Conservation (phyloP, 495 filamentous ascomycete species). For the Neurospora discreta region DNA sequence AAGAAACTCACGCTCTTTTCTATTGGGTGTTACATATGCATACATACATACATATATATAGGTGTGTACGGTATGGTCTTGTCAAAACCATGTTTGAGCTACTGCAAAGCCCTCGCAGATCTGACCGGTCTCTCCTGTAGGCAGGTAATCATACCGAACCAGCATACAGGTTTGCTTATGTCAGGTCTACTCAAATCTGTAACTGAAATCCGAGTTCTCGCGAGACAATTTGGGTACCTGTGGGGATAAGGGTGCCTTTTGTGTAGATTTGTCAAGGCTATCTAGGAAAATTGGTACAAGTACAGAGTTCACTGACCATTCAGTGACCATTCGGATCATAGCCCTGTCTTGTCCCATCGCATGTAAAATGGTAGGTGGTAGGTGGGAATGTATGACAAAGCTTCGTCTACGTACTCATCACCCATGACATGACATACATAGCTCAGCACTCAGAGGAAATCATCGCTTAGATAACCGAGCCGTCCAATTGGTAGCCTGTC, state of each 20-base stretch:
- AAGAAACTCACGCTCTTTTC: too few relatives aligned
- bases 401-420: background rate
- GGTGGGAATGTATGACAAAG: background rate
- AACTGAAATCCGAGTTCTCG: background rate
- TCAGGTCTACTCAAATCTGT: background rate
- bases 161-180: background rate
- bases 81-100: background rate
- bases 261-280: background rate
- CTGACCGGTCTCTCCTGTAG: background rate
- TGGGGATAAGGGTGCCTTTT: too few relatives aligned
- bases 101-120: background rate
- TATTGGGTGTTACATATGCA: background rate
- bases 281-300: background rate
- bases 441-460: background rate
- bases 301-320: too few relatives aligned
- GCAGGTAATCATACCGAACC: background rate
- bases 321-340: background rate
- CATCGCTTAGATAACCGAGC: background rate
- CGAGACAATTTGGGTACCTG: background rate
- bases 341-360: background rate
- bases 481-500: background rate
- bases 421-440: background rate
- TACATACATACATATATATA: background rate
- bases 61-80: background rate
- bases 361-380: background rate